Evolutionary conservation across 2,329 filamentous ascomycete species (phyloP).

Genomic region (Fusarium papillatum): DNA sequence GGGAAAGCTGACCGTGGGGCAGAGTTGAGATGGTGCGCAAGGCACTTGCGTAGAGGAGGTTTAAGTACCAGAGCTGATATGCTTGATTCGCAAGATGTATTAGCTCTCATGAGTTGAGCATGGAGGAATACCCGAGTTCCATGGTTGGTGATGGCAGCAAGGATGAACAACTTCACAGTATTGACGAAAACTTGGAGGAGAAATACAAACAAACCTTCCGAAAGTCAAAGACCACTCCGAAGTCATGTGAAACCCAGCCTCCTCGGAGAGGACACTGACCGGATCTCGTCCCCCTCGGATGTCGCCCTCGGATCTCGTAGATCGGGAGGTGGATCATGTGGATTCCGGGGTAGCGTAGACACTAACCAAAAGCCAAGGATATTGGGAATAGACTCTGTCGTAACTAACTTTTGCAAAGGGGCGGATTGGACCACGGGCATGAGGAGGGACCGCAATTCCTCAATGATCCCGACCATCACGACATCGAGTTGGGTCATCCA

Average conservation of each 20-base stretch:
- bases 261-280: not conserved
- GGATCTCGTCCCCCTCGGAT: constrained; percentile 6
- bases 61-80: not conserved
- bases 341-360: not conserved
- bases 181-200: too few relatives aligned
- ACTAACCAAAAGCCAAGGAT: not conserved
- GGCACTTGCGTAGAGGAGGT: not conserved
- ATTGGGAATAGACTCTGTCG: not conserved
- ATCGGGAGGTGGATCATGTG: not conserved
- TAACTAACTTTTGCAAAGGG: not conserved
- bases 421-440: not conserved
- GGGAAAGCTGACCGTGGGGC: not conserved
- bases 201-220: too few relatives aligned
- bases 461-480: constrained; percentile 36
- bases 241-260: not conserved
- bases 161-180: too few relatives aligned
- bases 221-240: not conserved
- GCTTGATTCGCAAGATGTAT: not conserved
- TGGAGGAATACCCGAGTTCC: not conserved
- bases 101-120: not conserved
- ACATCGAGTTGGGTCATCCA: constrained; percentile 10
- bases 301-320: constrained; percentile 3
- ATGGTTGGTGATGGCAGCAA: too few relatives aligned
- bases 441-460: constrained; percentile 6
- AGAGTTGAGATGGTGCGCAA: not conserved